phyloP scores from a whole-genome alignment of 257 asterid genomes.

The Scutellaria galericulata region DNA sequence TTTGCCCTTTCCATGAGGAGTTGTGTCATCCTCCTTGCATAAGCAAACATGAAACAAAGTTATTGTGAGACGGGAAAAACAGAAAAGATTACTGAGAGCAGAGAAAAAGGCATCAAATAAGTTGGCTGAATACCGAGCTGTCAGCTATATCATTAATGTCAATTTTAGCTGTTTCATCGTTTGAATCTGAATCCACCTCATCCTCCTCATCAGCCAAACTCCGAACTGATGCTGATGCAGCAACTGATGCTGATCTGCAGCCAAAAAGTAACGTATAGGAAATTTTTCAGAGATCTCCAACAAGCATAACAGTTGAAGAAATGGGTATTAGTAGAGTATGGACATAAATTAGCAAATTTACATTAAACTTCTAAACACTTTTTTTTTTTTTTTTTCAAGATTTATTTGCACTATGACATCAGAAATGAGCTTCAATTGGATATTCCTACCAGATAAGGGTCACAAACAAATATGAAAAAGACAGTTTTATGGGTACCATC shows the following conservation, averaged over 20 bases:
- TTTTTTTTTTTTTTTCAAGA: background rate
- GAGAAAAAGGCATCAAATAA: slow-evolving; percentile 31
- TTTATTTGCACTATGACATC: slow-evolving; percentile 10
- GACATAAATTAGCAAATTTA: background rate
- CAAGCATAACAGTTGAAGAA: slow-evolving; percentile 10
- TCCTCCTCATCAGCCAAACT: slow-evolving; percentile 80
- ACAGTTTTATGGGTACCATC: background rate
- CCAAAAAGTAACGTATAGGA: slow-evolving; percentile 16
- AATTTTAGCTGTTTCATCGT: slow-evolving; percentile 69
- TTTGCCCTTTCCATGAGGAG: slow-evolving; percentile 64
- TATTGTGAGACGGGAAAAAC: background rate
- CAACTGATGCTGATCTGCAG: slow-evolving; percentile 79
- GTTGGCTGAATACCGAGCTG: slow-evolving; percentile 65
- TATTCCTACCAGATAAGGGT: background rate
- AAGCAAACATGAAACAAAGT: slow-evolving; percentile 19
- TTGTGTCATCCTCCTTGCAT: slow-evolving; percentile 65
- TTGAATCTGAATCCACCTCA: slow-evolving; percentile 76
- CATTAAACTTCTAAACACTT: background rate
- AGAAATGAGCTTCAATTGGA: slow-evolving; percentile 17
- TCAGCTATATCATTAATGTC: slow-evolving; percentile 59
- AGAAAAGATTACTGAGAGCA: slow-evolving; percentile 21
- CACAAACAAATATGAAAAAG: slow-evolving; percentile 6
- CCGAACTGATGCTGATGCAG: slow-evolving; percentile 74
- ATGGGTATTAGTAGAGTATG: slow-evolving; percentile 5
- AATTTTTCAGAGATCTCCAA: slow-evolving; percentile 15